Base-by-base conservation (phyloP, 208 protist genomes). In the Leishmania amazonensis region DNA sequence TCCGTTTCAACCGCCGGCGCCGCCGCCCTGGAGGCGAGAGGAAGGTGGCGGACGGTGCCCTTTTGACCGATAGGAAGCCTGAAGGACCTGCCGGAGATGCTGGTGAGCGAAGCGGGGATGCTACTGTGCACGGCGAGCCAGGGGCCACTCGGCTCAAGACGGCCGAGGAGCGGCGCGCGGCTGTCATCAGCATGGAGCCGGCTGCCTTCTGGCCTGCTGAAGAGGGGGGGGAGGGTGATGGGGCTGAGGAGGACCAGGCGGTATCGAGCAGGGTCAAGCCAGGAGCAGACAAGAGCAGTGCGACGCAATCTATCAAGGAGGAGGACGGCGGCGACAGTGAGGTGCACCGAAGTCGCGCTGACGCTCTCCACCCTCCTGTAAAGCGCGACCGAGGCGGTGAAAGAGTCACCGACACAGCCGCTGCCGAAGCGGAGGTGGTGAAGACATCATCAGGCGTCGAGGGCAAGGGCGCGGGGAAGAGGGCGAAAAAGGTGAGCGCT, bases 1-100 rank as follows among this genome's bases (percentile, higher is more conserved):
- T 97, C 79, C 89, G 86, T 11, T 97, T 96, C 80, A 70, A 90
- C 70, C 88, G 87, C 54, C 73, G 72, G 24, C 87, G 87, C 17
- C 72, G 80, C 24, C 79, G 51, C 45, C 78, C 62, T 31, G 31
- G 45, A n/a, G 28, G 19, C 9, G 47, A 28, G 28, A 62, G 8
- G 68, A 53, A 5, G 58, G 40, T 28, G 28, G 19, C 49, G 17
- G 72, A 62, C 54, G 35, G 75, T 38, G 15, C 51, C 9, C 35
- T 31, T 15, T 15, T 35, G 53, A n/a, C 31, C 11, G 47, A 54
- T 38, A 13, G 28, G 17, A 21, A 19, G 13, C 51, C 72, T 38
- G 31, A 76, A 42, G 72, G 31, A 11, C 51, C n/a, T 57, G 72
- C 11, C 51, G 45, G 28, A 74, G 42, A 51, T 13, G 42, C 21